These are phyloP conservation scores for Penicillium coprophilum DNA, from an alignment of 495 filamentous ascomycete genomes.

Conservation along the genomic window DNA sequence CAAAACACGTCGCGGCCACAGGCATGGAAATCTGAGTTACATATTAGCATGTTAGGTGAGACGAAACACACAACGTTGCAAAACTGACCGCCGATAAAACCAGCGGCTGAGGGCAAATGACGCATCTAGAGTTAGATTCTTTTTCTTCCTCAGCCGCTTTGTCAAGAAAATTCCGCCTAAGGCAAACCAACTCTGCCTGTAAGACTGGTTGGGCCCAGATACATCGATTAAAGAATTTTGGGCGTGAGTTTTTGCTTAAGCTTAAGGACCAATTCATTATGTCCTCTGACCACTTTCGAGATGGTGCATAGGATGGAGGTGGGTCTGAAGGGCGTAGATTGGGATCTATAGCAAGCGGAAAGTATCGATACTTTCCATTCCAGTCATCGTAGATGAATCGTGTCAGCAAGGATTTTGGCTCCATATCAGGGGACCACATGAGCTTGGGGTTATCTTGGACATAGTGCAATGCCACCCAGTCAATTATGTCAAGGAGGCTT, in stretches of 20 bases:
- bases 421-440: slow-evolving; percentile 53
- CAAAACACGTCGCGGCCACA: slow-evolving; percentile 64
- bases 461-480: slow-evolving; percentile 61
- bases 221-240: slow-evolving; percentile 42
- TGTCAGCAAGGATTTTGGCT: slow-evolving; percentile 57
- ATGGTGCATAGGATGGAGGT: slow-evolving; percentile 50
- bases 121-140: slow-evolving; percentile 32
- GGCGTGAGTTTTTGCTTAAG: slow-evolving; percentile 55
- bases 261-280: slow-evolving; percentile 67
- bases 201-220: slow-evolving; percentile 73
- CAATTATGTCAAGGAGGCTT: slow-evolving; percentile 46
- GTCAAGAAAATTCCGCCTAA: slow-evolving; percentile 82
- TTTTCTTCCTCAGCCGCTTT: slow-evolving; percentile 53
- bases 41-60: not conserved
- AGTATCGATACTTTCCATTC: slow-evolving; percentile 62
- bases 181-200: slow-evolving; percentile 65
- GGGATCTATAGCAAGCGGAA: slow-evolving; percentile 38
- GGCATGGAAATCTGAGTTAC: slow-evolving; percentile 58
- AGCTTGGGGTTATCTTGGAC: slow-evolving; percentile 54
- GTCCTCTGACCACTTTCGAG: slow-evolving; percentile 52
- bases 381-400: slow-evolving; percentile 72
- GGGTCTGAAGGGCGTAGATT: slow-evolving; percentile 50
- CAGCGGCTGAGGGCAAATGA: slow-evolving; percentile 62
- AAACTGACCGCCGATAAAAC: slow-evolving; percentile 70
- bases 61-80: not conserved